phyloP scores from a whole-genome alignment of 371 early-diverging fungal species.

The Lichtheimia hyalospora region DNA sequence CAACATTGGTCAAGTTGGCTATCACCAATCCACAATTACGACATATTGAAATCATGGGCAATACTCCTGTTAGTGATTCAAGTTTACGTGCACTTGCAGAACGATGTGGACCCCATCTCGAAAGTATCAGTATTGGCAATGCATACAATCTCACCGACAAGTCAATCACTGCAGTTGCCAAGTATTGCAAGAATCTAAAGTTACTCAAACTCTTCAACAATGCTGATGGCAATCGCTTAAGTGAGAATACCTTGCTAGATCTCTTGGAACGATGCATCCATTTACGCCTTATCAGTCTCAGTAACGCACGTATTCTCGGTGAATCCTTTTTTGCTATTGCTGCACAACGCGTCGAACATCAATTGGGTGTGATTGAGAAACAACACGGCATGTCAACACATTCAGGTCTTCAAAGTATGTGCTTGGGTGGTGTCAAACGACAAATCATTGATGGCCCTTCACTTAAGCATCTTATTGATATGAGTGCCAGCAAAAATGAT shows the following conservation, averaged over 20 bases:
- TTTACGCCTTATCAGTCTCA: slow-evolving; percentile 32
- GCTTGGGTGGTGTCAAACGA: slow-evolving; percentile 37
- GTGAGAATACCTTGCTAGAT: slow-evolving; percentile 34
- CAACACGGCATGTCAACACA: background rate
- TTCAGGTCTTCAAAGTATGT: slow-evolving; percentile 32
- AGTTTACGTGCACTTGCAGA: slow-evolving; percentile 37
- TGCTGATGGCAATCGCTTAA: slow-evolving; percentile 28
- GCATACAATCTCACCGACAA: slow-evolving; percentile 38
- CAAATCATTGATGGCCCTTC: slow-evolving; percentile 27
- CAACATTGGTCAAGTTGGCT: slow-evolving; percentile 44
- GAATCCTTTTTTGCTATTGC: slow-evolving; percentile 31
- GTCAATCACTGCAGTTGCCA: slow-evolving; percentile 32
- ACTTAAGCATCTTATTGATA: slow-evolving; percentile 23
- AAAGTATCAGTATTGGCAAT: slow-evolving; percentile 42
- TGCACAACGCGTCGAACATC: slow-evolving; percentile 30
- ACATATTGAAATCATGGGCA: slow-evolving; percentile 40
- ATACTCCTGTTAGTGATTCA: slow-evolving; percentile 40
- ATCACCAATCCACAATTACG: slow-evolving; percentile 43
- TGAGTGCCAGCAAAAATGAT: slow-evolving; percentile 34
- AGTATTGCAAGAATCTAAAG: slow-evolving; percentile 26
- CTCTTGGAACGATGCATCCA: slow-evolving; percentile 30
- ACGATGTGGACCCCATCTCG: slow-evolving; percentile 31
- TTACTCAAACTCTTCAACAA: slow-evolving; percentile 43
- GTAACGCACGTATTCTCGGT: slow-evolving; percentile 42
- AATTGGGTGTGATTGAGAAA: slow-evolving; percentile 19